Evolutionary conservation across 129 eudicot species (phyloP).

Genomic region (Pittosporum tobira): DNA sequence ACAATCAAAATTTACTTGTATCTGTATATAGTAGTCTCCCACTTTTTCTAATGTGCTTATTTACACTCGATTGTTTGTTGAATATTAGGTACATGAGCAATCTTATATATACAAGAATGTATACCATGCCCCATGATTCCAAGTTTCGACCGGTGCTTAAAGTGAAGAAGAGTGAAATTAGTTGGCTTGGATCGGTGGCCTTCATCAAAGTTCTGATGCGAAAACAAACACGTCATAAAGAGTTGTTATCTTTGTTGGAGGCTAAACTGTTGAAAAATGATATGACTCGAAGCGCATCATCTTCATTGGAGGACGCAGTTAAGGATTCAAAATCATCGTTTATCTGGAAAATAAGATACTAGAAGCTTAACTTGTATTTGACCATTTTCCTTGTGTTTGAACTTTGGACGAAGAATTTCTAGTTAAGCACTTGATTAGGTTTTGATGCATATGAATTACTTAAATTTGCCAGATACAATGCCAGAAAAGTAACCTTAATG

Average conservation of each 20-base stretch:
- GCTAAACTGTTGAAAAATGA: slow-evolving; percentile 21
- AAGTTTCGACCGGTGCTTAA: slow-evolving; percentile 27
- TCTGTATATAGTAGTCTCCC: not conserved
- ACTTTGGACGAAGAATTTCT: too few species aligned
- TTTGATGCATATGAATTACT: too few species aligned
- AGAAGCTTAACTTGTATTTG: not conserved
- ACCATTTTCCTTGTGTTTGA: not conserved
- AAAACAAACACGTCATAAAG: slow-evolving; percentile 51
- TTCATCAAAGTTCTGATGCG: slow-evolving; percentile 42
- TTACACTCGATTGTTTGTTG: not conserved
- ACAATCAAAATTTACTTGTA: too few species aligned
- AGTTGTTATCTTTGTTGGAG: slow-evolving; percentile 35
- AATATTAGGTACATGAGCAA: slow-evolving; percentile 56
- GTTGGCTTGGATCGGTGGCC: slow-evolving; percentile 82
- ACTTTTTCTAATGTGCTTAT: not conserved
- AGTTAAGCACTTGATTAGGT: too few species aligned
- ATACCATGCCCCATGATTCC: slow-evolving; percentile 14
- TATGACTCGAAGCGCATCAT: slow-evolving; percentile 18
- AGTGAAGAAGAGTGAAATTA: slow-evolving; percentile 44
- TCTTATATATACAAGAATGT: slow-evolving; percentile 55
- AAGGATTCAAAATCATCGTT: slow-evolving; percentile 54
- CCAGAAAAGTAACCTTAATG: too few species aligned
- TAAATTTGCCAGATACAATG: too few species aligned
- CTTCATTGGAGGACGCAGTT: slow-evolving; percentile 51
- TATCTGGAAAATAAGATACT: slow-evolving; percentile 75